Evolutionary conservation across 202 grass and related monocot genomes (phyloP).

Genomic region (Dendrocalamus latiflorus): DNA sequence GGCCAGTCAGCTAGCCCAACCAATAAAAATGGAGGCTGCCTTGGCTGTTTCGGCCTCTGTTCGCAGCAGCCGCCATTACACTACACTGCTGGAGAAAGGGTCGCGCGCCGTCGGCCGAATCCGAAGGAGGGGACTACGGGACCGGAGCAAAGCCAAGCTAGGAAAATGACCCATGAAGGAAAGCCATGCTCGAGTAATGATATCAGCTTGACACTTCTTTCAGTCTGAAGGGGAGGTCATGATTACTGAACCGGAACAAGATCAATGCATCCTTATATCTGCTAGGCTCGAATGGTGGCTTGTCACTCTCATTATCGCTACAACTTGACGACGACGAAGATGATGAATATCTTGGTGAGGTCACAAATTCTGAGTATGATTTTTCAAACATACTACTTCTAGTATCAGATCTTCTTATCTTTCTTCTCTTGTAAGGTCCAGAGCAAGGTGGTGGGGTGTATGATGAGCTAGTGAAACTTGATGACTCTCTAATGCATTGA

Average conservation of each 20-base stretch:
- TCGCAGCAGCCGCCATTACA: too few relatives aligned
- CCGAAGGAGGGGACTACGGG: too few relatives aligned
- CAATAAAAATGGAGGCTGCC: too few relatives aligned
- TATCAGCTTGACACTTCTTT: constrained; percentile 80
- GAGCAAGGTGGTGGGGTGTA: constrained; percentile 51
- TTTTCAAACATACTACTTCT: constrained; percentile 40
- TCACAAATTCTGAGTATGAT: constrained; percentile 58
- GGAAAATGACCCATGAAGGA: constrained; percentile 92
- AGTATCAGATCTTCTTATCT: constrained; percentile 51
- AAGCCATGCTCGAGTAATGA: constrained; percentile 90
- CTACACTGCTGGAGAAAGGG: too few relatives aligned
- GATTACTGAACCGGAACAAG: constrained; percentile 73
- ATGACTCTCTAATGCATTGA: constrained; percentile 9
- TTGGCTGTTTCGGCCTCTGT: too few relatives aligned
- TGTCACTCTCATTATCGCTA: constrained; percentile 34
- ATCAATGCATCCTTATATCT: constrained; percentile 76
- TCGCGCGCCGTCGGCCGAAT: too few relatives aligned
- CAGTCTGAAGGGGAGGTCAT: constrained; percentile 70
- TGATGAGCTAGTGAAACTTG: constrained; percentile 28
- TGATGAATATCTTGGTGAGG: constrained; percentile 51
- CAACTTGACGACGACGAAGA: constrained; percentile 37
- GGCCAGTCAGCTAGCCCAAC: too few relatives aligned
- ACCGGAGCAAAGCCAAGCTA: too few relatives aligned
- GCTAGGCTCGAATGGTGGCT: constrained; percentile 42
- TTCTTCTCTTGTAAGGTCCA: constrained; percentile 83